phyloP scores from a whole-genome alignment of 495 filamentous ascomycete species.

The Trichoderma reesei region DNA sequence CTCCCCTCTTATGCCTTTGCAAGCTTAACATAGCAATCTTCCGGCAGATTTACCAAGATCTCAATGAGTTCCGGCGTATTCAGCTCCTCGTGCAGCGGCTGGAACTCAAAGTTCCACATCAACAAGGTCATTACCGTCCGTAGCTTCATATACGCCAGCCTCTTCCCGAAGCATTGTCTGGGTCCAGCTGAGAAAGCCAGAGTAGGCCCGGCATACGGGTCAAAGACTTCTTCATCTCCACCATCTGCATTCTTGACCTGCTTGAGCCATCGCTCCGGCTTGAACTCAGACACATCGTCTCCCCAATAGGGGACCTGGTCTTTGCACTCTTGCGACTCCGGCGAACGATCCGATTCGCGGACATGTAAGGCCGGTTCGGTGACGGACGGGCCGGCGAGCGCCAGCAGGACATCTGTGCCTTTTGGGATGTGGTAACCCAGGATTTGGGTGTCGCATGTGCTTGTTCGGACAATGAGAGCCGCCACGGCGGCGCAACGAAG shows the following conservation, averaged over 20 bases:
- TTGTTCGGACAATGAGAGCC: conserved; percentile 16
- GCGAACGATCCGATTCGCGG: conserved; percentile 13
- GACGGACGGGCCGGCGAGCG: conserved; percentile 18
- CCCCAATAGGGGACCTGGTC: conserved; percentile 11
- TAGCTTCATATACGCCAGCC: conserved; percentile 26
- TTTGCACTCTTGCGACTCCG: conserved; percentile 14
- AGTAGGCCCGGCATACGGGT: conserved; percentile 22
- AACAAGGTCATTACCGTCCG: conserved; percentile 22
- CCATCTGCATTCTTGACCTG: conserved; percentile 11
- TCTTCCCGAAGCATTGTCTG: conserved; percentile 28
- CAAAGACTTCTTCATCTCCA: conserved; percentile 17
- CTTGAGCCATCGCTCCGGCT: conserved; percentile 27
- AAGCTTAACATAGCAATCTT: conserved; percentile 14
- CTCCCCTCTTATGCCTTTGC: neutral
- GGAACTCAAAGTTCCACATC: conserved; percentile 30
- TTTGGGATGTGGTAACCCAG: conserved; percentile 27
- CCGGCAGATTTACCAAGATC: conserved; percentile 9
- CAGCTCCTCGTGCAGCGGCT: conserved; percentile 14
- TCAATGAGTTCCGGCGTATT: conserved; percentile 6
- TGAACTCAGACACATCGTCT: conserved; percentile 19
- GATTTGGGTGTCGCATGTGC: conserved; percentile 20
- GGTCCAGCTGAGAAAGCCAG: conserved; percentile 25
- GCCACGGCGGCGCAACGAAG: conserved; percentile 18
- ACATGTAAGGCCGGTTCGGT: conserved; percentile 12
- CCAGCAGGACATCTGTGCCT: conserved; percentile 22